A percentile compares a stretch with the other conserved stretches of the same genome.
These are phyloP conservation scores for Polyporus arcularius DNA, from an alignment of 768 basidiomycete genomes.

Conservation along the genomic window DNA sequence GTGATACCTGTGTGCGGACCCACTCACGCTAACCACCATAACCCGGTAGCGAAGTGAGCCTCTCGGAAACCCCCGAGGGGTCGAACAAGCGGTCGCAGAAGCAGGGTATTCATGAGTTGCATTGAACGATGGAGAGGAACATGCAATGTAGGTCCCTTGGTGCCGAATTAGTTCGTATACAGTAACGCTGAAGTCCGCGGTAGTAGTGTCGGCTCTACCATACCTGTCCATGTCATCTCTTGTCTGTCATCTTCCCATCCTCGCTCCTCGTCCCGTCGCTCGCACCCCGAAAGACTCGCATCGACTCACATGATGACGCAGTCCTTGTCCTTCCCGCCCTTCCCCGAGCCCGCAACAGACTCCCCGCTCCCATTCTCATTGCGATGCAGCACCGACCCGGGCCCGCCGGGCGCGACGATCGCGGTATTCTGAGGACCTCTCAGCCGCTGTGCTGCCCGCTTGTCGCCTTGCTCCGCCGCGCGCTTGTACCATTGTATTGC, in stretches of 20 bases:
- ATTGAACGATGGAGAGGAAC: neutral
- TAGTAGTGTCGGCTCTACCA: neutral
- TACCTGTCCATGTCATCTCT: neutral
- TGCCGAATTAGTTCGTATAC: neutral
- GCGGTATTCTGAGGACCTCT: slow-evolving; percentile 59
- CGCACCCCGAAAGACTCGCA: neutral
- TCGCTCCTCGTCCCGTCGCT: neutral
- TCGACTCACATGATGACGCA: slow-evolving; percentile 79
- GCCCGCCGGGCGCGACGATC: slow-evolving; percentile 56
- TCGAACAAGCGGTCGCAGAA: too few relatives aligned
- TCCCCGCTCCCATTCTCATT: slow-evolving; percentile 43
- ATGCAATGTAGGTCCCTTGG: neutral
- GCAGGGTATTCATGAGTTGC: neutral
- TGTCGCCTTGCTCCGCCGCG: slow-evolving; percentile 91
- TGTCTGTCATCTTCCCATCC: neutral
- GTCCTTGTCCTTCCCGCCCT: slow-evolving; percentile 72
- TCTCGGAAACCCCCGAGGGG: too few relatives aligned
- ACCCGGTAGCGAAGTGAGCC: too few relatives aligned
- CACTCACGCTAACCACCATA: too few relatives aligned
- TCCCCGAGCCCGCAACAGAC: slow-evolving; percentile 36
- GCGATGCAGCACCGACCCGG: slow-evolving; percentile 63
- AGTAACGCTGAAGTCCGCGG: neutral
- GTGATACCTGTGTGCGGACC: too few relatives aligned
- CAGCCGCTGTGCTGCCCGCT: slow-evolving; percentile 85
- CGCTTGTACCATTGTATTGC: slow-evolving; percentile 83